Evolutionary conservation across 202 grass and related monocot species (phyloP).

Genomic region (Dendrocalamus latiflorus): DNA sequence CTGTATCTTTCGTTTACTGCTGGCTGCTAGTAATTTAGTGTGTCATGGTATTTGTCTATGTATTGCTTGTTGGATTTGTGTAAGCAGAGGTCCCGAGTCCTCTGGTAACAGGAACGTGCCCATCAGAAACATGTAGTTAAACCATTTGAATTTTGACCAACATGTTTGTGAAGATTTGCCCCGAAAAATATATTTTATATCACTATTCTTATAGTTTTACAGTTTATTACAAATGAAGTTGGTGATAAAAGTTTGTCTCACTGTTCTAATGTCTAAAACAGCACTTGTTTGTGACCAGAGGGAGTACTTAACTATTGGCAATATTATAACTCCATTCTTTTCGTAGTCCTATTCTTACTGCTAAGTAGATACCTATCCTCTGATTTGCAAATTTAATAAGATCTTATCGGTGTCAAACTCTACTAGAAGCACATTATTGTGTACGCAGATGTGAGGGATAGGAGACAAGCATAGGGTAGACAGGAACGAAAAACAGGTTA

Average conservation of each 20-base stretch:
- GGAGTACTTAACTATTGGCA: not conserved
- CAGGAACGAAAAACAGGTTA: not conserved
- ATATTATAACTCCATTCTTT: not conserved
- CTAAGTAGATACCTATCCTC: not conserved
- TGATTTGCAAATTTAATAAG: not conserved
- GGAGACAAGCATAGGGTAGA: not conserved
- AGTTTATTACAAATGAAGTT: not conserved
- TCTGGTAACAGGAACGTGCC: not conserved
- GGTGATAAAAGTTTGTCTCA: not conserved
- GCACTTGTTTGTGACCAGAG: not conserved
- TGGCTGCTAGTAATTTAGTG: not conserved
- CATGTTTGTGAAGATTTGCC: not conserved
- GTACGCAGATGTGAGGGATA: not conserved
- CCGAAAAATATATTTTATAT: not conserved
- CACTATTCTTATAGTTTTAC: not conserved
- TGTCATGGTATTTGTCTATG: not conserved
- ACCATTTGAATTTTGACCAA: not conserved
- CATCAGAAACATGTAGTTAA: not conserved
- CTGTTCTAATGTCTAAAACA: not conserved
- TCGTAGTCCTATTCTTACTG: not conserved
- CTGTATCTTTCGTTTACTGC: not conserved
- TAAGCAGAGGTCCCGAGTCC: not conserved
- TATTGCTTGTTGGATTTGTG: not conserved
- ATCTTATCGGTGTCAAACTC: not conserved
- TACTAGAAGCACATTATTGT: not conserved